These are phyloP conservation scores for Penicillium odoratum DNA, from an alignment of 495 filamentous ascomycete species.

Conservation along the genomic window DNA sequence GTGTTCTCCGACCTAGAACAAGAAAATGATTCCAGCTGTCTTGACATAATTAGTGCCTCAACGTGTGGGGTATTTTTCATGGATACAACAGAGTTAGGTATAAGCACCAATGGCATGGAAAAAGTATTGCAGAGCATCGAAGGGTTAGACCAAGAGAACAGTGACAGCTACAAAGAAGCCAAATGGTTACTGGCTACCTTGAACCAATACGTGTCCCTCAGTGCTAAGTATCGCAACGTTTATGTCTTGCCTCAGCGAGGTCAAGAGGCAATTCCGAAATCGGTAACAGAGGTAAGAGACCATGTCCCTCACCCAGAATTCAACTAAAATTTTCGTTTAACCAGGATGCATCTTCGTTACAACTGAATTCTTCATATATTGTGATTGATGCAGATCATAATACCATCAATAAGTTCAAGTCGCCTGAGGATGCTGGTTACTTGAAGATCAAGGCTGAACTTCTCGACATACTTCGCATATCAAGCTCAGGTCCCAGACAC, in stretches of 20 bases:
- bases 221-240: conserved; percentile 5
- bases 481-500: not conserved
- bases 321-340: not conserved
- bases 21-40: not conserved
- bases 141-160: conserved; percentile 10
- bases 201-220: conserved; percentile 3
- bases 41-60: conserved; percentile 7
- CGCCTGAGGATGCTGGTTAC: conserved; percentile 8
- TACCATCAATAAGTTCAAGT: conserved; percentile 17
- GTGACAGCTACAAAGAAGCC: conserved; percentile 15
- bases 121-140: conserved; percentile 1
- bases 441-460: conserved; percentile 9
- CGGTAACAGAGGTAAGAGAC: conserved; percentile 4
- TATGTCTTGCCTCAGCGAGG: conserved; percentile 4
- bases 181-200: conserved; percentile 9
- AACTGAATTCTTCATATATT: conserved; percentile 8
- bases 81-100: conserved; percentile 14
- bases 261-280: not conserved
- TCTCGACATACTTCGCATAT: not conserved
- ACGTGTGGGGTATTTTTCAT: conserved; percentile 13
- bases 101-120: conserved; percentile 10
- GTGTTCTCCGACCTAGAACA: conserved; percentile 17
- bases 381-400: conserved; percentile 9
- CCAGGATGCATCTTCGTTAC: not conserved
- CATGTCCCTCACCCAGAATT: not conserved